Percentiles rank a stretch among this genome's conserved stretches.
These are phyloP conservation scores for Azolla pinnata DNA, from an alignment of 75 land plant species.

Conservation along the genomic window DNA sequence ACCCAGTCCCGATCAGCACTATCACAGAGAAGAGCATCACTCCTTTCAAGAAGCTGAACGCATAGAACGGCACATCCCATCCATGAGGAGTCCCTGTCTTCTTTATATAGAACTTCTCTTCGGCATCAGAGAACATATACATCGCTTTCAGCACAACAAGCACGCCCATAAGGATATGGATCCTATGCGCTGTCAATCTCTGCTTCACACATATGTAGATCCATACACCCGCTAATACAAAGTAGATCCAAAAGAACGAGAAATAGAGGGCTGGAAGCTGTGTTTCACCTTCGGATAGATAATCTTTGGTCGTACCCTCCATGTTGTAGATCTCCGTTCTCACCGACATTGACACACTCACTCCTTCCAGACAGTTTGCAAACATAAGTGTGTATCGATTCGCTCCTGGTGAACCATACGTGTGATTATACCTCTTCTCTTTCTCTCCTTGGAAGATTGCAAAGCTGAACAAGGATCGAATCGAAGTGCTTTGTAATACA, in stretches of 20 bases:
- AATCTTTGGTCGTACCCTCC: conserved; percentile 43
- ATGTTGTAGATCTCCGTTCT: conserved; percentile 66
- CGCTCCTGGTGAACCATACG: conserved; percentile 28
- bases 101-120: conserved; percentile 45
- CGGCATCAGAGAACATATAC: conserved; percentile 54
- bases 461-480: not conserved
- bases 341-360: conserved; percentile 50
- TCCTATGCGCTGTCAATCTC: conserved; percentile 31
- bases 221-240: conserved; percentile 43
- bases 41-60: conserved; percentile 55
- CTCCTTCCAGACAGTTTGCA: conserved; percentile 50
- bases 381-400: conserved; percentile 71
- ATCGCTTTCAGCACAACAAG: conserved; percentile 48
- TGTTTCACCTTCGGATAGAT: conserved; percentile 69
- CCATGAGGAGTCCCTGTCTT: conserved; percentile 67
- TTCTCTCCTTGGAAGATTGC: not conserved
- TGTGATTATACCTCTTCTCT: conserved; percentile 1
- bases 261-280: conserved; percentile 60
- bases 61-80: conserved; percentile 70
- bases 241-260: conserved; percentile 41
- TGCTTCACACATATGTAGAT: conserved; percentile 32
- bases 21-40: conserved; percentile 54
- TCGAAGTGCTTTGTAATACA: not conserved
- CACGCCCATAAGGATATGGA: conserved; percentile 59
- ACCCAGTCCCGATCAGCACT: conserved; percentile 63